phyloP scores from a whole-genome alignment of 495 filamentous ascomycete genomes.

The Podospora australis region DNA sequence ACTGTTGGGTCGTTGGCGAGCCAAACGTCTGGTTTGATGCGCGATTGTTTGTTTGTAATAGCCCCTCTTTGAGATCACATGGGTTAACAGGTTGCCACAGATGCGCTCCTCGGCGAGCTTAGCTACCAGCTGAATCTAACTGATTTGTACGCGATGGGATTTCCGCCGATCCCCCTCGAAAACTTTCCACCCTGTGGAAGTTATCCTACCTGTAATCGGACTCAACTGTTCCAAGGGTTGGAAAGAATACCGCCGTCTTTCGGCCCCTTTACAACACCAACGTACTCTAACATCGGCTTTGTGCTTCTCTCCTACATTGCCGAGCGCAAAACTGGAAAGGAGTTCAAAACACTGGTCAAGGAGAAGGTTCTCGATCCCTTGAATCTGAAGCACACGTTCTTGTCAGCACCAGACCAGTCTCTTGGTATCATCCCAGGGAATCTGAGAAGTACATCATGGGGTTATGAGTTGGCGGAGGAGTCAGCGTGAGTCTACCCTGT shows the following conservation, averaged over 20 bases:
- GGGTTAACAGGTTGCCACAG: conserved; percentile 26
- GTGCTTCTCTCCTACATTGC: conserved; percentile 33
- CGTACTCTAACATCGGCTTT: conserved; percentile 36
- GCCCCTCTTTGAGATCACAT: background rate
- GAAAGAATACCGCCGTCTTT: conserved; percentile 31
- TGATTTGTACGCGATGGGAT: conserved; percentile 21
- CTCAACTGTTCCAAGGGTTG: conserved; percentile 35
- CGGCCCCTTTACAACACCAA: conserved; percentile 29
- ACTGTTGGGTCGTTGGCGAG: conserved; percentile 49
- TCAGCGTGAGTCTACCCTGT: too few species aligned
- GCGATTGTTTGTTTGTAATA: conserved; percentile 29
- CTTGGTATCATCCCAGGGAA: conserved; percentile 33
- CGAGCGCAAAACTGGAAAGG: conserved; percentile 31
- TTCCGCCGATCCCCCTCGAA: conserved; percentile 31
- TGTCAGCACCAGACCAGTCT: conserved; percentile 23
- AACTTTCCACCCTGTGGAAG: conserved; percentile 42
- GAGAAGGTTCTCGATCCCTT: conserved; percentile 36
- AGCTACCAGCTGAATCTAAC: conserved; percentile 29
- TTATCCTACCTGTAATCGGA: conserved; percentile 30
- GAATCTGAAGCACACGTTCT: conserved; percentile 36
- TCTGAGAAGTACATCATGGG: conserved; percentile 23
- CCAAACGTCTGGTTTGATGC: conserved; percentile 46
- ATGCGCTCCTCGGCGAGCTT: conserved; percentile 34
- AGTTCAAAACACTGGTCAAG: conserved; percentile 33
- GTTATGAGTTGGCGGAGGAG: conserved; percentile 28